These are phyloP conservation scores for Herpetospermum pedunculosum DNA, from an alignment of 306 rosid genomes.

Conservation along the genomic window DNA sequence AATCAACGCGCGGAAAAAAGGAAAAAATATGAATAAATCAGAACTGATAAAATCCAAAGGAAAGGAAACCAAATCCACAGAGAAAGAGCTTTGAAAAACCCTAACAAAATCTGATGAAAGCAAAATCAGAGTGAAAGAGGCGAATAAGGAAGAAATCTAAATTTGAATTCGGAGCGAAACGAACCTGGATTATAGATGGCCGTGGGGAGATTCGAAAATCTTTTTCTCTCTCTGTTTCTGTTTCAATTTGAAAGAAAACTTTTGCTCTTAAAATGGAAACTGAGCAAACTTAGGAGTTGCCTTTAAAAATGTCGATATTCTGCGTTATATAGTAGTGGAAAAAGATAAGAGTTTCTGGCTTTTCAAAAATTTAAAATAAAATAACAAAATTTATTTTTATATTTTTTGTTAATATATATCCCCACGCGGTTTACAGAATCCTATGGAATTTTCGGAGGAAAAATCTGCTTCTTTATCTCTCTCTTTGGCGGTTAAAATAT, in stretches of 20 bases:
- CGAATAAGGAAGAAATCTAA: neutral
- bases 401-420: neutral
- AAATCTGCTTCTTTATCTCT: neutral
- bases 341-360: neutral
- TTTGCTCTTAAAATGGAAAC: neutral
- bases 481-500: slow-evolving; percentile 42
- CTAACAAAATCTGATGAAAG: neutral
- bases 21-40: neutral
- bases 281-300: slow-evolving; percentile 9
- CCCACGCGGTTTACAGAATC: slow-evolving; percentile 20
- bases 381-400: neutral
- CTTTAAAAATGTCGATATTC: slow-evolving; percentile 2
- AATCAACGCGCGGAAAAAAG: neutral
- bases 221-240: neutral
- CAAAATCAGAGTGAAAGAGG: neutral
- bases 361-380: neutral
- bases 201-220: neutral
- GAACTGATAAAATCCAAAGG: neutral
- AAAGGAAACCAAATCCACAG: neutral
- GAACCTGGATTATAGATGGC: neutral
- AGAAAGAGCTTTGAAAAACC: neutral
- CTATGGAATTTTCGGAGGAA: slow-evolving; percentile 41
- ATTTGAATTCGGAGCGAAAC: neutral
- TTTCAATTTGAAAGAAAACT: neutral
- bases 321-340: neutral